Evolutionary conservation across 192 early-diverging fungal species (phyloP), one percentile per base, ranked within the genome.

Genomic region (Backusella parvicylindrica): DNA sequence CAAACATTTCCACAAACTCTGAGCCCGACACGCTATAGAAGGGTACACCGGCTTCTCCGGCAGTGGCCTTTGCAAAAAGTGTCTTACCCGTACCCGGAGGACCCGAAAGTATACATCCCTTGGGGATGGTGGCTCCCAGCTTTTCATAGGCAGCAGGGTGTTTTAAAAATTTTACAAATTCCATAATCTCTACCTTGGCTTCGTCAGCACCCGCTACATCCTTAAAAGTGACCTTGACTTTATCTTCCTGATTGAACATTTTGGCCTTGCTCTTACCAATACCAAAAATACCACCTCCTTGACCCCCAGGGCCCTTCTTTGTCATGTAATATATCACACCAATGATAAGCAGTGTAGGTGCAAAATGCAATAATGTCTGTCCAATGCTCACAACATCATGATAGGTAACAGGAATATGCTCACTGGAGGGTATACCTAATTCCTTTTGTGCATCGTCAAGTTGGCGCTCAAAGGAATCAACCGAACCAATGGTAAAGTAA

Each of bases 1-100:
- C 98, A 94, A 99, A 99, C 98, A 99, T 99, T 83, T 99, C 98
- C 26, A 98, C 93, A 81, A 99, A 99, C 81, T 99, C 98, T 0
- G 97, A 98, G 11, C 98, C 98, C 3, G 97, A 98, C 30, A 99
- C 98, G 70, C 92, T 94, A 33, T 98, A 83, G 84, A 99, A 99
- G 11, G 98, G 96, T 5, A 97, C 96, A 38, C 93, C 96, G 3
- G 98, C 98, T 83, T 99, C 98, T 40, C 98, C 98, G 5, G 98
- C 98, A 21, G 98, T 99, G 3, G 98, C 98, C 84, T 99, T 99
- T 40, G 98, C 98, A 49, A 99, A 83, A 64, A 99, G 84, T 11
- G 98, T 99, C 85, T 99, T 99, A 78, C 98, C 98, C 4, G 96
- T 98, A 72, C 96, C 97, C 1, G 96, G 95, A 36, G 94, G 95